Evolutionary conservation across 1,284 basidiomycete genomes (phyloP).

Genomic region (Boletus subluridellus): DNA sequence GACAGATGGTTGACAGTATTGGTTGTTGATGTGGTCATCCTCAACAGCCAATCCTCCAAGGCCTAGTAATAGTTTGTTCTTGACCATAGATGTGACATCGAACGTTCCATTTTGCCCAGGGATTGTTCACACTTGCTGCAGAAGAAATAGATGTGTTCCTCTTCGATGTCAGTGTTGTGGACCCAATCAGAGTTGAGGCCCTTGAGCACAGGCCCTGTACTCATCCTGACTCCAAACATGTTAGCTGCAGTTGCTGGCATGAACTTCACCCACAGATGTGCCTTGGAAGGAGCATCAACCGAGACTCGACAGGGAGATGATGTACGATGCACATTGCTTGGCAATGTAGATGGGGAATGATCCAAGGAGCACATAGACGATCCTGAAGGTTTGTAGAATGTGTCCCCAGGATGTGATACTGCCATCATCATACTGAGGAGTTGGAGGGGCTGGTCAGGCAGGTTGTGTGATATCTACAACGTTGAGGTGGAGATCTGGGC

Average conservation of each 20-base stretch:
- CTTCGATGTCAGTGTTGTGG: constrained; percentile 47
- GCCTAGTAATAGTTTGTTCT: constrained; percentile 53
- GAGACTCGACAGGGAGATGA: constrained; percentile 5
- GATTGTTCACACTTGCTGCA: constrained; percentile 45
- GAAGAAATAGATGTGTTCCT: constrained; percentile 65
- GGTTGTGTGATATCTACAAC: too few relatives aligned
- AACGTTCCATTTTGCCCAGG: constrained; percentile 38
- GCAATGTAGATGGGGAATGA: constrained; percentile 58
- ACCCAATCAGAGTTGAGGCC: constrained; percentile 58
- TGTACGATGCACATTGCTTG: constrained; percentile 46
- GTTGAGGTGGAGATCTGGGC: too few relatives aligned
- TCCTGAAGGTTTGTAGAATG: constrained; percentile 62
- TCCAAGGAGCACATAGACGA: constrained; percentile 60
- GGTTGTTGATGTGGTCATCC: constrained; percentile 47
- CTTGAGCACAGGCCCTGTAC: constrained; percentile 47
- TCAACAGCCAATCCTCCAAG: constrained; percentile 69
- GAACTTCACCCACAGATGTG: constrained; percentile 47
- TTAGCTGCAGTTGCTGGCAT: constrained; percentile 41
- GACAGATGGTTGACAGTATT: constrained; percentile 31
- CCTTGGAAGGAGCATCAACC: constrained; percentile 16
- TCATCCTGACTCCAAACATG: constrained; percentile 55
- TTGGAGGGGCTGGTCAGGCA: too few relatives aligned
- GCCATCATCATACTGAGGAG: too few relatives aligned
- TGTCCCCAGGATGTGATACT: constrained; percentile 41
- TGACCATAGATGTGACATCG: constrained; percentile 45